These are phyloP conservation scores for Pelargonium australe DNA, from an alignment of 441 rosid genomes.

Conservation along the genomic window DNA sequence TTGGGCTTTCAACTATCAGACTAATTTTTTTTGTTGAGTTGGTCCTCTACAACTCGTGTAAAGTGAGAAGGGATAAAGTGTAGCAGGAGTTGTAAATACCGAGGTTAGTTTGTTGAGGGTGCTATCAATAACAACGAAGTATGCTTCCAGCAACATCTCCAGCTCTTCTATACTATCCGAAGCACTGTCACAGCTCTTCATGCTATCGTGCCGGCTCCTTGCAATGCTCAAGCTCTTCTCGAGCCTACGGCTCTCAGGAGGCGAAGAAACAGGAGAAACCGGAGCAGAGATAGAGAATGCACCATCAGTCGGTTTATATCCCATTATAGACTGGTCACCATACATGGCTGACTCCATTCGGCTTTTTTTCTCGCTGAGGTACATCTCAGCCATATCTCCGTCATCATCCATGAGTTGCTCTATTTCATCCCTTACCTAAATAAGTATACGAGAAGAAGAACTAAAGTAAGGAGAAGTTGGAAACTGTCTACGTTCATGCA, in stretches of 20 bases:
- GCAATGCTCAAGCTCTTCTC: conserved; percentile 84
- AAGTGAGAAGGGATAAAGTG: conserved; percentile 5
- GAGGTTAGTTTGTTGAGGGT: conserved; percentile 89
- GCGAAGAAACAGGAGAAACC: conserved; percentile 88
- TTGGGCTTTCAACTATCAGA: no score
- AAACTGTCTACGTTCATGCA: conserved; percentile 12
- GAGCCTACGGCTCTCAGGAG: conserved; percentile 67
- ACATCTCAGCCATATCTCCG: conserved; percentile 99
- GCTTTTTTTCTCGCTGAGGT: conserved; percentile 86
- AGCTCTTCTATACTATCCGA: conserved; percentile 82
- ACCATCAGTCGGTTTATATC: conserved; percentile 42
- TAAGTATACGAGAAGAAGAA: neutral
- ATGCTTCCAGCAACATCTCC: conserved; percentile 98
- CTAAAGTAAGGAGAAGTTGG: conserved; percentile 4
- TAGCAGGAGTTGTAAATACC: conserved; percentile 33
- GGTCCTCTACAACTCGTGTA: neutral
- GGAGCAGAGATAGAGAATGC: conserved; percentile 72
- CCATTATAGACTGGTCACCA: conserved; percentile 71
- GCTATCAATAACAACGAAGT: conserved; percentile 93
- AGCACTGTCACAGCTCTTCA: conserved; percentile 66
- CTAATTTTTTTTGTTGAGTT: no score
- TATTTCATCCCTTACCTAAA: conserved; percentile 90
- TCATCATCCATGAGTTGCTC: conserved; percentile 99
- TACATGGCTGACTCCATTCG: conserved; percentile 71
- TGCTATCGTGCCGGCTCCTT: conserved; percentile 89